Base-by-base conservation (phyloP, 805 yeast genomes). In the Ogataea thermomethanolica region DNA sequence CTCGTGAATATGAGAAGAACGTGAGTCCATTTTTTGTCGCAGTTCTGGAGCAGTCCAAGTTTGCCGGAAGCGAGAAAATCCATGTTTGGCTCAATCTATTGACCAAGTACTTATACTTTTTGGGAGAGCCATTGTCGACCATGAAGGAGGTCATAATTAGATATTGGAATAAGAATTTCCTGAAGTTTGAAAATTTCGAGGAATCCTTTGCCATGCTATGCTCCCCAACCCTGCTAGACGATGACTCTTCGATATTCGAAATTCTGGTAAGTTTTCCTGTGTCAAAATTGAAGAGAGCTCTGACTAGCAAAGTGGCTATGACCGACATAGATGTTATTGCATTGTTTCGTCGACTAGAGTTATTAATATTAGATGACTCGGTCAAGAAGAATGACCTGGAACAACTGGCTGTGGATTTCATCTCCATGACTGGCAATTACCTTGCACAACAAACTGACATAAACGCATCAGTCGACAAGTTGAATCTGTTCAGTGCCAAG, bases 11-110 rank as follows among this genome's bases (percentile, higher is more conserved):
- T 4, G 42, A 41, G 13, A 58, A 48, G 1, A 53, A 54, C n/a
- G 51, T 78, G 10, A 79, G 88, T 43, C 85, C 88, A 0, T 71
- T 82, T 36, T 49, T 72, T 2, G 66, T 78, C 10, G 71, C 81
- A 0, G 50, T 81, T 3, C 59, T 78, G 32, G 97, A 89, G 48
- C 96, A 89, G 55, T 73, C 83, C 61, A 67, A 70, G 37, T 85
- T 71, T 55, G 71, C 77, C 8, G 45, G 44, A 9, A 40, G 50
- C 0, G 66, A 14, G 53, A 58, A 34, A 7, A 43, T 56, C 13
- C 21, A 33, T 3, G n/a, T 34, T 11, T 84, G 90, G 88, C 39
- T 84, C 1, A 53, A 66, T 8, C 50, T 71, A 1, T 71, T 77
- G 29, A 48, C 74, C 25, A 67, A 74, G 49, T 72, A 71, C 35